Percentiles rank a stretch among this genome's conserved stretches.
Conservation (phyloP, 805 yeast species). For the Candida koratica region DNA sequence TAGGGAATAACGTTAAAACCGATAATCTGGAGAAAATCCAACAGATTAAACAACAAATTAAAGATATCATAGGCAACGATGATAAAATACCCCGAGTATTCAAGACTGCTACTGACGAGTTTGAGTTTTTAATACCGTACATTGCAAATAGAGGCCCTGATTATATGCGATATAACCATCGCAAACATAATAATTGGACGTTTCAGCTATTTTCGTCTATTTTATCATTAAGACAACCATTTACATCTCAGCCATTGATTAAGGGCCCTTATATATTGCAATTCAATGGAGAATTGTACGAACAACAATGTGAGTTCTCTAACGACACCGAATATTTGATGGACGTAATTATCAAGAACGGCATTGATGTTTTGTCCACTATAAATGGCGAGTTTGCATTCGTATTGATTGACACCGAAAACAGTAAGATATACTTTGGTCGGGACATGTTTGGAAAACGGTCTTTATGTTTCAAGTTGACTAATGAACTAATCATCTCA, state of each 20-base stretch:
- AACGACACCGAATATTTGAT: conserved; percentile 56
- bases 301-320: conserved; percentile 42
- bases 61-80: conserved; percentile 6
- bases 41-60: conserved; percentile 10
- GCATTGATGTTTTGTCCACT: conserved; percentile 40
- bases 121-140: conserved; percentile 38
- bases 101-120: conserved; percentile 13
- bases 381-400: conserved; percentile 85
- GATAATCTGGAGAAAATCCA: conserved; percentile 12
- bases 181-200: conserved; percentile 8
- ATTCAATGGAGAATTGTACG: conserved; percentile 90
- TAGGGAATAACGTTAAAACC: conserved; percentile 28
- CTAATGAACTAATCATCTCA: conserved; percentile 36
- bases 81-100: not conserved
- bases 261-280: conserved; percentile 45
- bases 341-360: conserved; percentile 16
- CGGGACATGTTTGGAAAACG: conserved; percentile 81
- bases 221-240: conserved; percentile 74
- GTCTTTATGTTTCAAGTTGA: conserved; percentile 48
- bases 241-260: conserved; percentile 64
- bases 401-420: conserved; percentile 43
- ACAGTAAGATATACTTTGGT: conserved; percentile 60
- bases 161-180: conserved; percentile 25
- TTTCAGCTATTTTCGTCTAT: conserved; percentile 62
- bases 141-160: conserved; percentile 66